Base-by-base conservation (phyloP, 1,284 basidiomycete genomes). In the Heterobasidion occidentale region DNA sequence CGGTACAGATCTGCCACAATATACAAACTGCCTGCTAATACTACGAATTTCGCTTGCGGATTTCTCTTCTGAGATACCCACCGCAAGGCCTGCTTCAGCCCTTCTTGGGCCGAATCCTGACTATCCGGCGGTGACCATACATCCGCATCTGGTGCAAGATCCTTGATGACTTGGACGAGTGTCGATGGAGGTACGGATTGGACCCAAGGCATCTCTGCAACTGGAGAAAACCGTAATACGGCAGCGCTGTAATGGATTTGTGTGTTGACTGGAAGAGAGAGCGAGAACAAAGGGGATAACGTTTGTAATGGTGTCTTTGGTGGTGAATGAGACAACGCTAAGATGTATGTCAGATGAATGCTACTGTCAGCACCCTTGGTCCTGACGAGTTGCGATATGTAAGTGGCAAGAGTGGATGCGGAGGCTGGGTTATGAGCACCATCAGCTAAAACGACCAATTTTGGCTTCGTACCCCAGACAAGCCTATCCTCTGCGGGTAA, bases 361-460 rank as follows among this genome's bases (percentile, higher is more conserved):
- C 12, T 48, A 33, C 27, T 3, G 12, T 3, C 19, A 17, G 15
- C 46, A 33, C 12, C 19, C n/a, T 11, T 9, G 19, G 12, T 20
- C 12, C 17, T 34, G 61, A 68, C 60, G 7, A 88, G 69, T 1
- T 74, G 67, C 38, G 80, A 75, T 56, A 98, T 72, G 68, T 94
- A 98, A 6, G 74, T 67, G 1, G 84, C 77, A 8, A 99, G 80
- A 0, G 83, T 83, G 17, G 68, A 61, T 0, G 93, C 81, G 0
- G 94, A 94, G 6, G 90, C 86, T n/a, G 84, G 74, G 66, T 99
- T 99, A 69, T 99, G 97, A 1, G 97, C 96, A 3, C 97, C 97
- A 66, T 99, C 97, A 2, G 89, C 86, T 7, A 99, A 77, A 6
- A 94, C 71, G 6, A 74, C 65, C 3, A 75, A 61, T 45, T 64